Evolutionary conservation across 768 basidiomycete genomes (phyloP).

Genomic region (Serendipita vermifera): DNA sequence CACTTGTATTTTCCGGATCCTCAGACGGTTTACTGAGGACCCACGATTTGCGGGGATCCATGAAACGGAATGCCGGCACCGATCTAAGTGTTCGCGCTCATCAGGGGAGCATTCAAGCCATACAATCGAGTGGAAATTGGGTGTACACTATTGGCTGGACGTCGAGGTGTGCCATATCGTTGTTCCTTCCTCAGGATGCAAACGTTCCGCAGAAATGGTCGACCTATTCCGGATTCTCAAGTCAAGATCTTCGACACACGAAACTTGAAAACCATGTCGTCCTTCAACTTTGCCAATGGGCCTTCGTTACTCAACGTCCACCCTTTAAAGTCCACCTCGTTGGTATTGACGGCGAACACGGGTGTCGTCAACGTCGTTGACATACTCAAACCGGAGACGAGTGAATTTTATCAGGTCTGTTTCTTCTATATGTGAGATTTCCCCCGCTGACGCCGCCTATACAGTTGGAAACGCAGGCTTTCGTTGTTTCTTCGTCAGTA

Average conservation of each 20-base stretch:
- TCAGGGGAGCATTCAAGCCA: constrained; percentile 64
- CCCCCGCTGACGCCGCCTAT: constrained; percentile 12
- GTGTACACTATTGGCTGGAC: constrained; percentile 81
- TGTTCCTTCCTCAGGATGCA: constrained; percentile 14
- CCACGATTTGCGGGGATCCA: constrained; percentile 54
- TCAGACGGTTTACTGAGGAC: constrained; percentile 61
- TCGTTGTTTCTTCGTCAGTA: constrained; percentile 64
- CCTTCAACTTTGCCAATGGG: constrained; percentile 74
- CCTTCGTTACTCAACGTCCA: constrained; percentile 76
- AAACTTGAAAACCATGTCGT: constrained; percentile 66
- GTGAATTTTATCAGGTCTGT: constrained; percentile 69
- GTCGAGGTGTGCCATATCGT: constrained; percentile 44
- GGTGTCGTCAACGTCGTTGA: constrained; percentile 82
- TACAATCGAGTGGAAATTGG: constrained; percentile 66
- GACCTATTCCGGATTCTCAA: constrained; percentile 78
- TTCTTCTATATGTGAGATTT: background rate
- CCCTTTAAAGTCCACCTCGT: constrained; percentile 58
- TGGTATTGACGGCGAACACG: constrained; percentile 64
- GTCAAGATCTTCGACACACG: constrained; percentile 90
- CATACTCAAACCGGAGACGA: constrained; percentile 50
- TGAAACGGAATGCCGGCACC: constrained; percentile 29
- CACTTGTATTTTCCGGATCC: constrained; percentile 52
- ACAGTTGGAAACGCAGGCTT: constrained; percentile 36
- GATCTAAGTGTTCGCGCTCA: constrained; percentile 65
- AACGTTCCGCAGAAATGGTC: constrained; percentile 49